phyloP scores from a whole-genome alignment of 148 eudicot genomes.

The Rhododendron simsii region DNA sequence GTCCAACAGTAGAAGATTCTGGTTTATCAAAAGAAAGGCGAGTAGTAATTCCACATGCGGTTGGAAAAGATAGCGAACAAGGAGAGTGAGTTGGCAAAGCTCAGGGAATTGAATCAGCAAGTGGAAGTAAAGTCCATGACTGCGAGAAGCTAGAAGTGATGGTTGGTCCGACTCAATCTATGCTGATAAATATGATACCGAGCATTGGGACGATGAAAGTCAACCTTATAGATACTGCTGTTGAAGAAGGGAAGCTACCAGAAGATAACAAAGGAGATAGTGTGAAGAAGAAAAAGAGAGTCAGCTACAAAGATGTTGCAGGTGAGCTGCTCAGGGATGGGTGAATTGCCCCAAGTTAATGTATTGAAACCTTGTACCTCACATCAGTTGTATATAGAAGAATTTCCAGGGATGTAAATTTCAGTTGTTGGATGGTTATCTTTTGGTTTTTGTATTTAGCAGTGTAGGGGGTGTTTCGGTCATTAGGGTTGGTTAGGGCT shows the following conservation, averaged over 20 bases:
- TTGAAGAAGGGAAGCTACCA: conserved; percentile 14
- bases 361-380: not conserved
- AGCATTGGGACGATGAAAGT: conserved; percentile 31
- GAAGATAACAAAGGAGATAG: conserved; percentile 19
- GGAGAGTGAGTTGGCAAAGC: no score
- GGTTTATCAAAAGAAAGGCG: conserved; percentile 15
- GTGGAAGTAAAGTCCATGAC: conserved; percentile 12
- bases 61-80: no score
- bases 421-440: not conserved
- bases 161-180: conserved; percentile 59
- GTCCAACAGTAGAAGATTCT: conserved; percentile 4
- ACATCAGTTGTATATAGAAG: not conserved
- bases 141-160: conserved; percentile 29
- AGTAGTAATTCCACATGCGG: no score
- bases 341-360: conserved; percentile 1
- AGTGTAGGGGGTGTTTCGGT: no score
- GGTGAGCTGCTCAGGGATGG: conserved; percentile 50
- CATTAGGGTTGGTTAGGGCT: no score
- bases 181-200: conserved; percentile 60
- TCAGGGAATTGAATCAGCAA: conserved; percentile 12
- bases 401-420: not conserved
- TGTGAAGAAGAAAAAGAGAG: conserved; percentile 59
- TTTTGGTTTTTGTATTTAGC: no score
- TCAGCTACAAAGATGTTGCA: conserved; percentile 66
- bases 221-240: conserved; percentile 15